A percentile compares a stretch with the other conserved stretches of the same genome.
phyloP scores from a whole-genome alignment of 2,329 filamentous ascomycete genomes.

The Ampelomyces quisqualis region DNA sequence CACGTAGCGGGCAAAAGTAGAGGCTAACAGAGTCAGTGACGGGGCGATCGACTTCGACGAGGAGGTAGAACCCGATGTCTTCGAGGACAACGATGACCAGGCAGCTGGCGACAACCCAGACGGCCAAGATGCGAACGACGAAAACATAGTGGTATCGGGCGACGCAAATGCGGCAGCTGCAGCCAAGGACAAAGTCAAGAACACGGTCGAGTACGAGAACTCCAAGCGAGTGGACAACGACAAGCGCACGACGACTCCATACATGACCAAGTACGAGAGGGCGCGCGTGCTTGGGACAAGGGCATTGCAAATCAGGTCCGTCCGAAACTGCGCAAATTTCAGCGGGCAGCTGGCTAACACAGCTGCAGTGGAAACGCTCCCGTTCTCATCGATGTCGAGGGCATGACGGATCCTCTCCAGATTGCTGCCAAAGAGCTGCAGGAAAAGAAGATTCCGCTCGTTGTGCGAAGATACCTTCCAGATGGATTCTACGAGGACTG shows the following conservation, averaged over 20 bases:
- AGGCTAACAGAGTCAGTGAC: constrained; percentile 33
- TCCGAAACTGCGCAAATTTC: not conserved
- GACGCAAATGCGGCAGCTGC: constrained; percentile 54
- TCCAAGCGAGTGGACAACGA: constrained; percentile 90
- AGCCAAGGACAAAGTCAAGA: constrained; percentile 48
- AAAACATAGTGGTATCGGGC: constrained; percentile 51
- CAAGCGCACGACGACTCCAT: constrained; percentile 88
- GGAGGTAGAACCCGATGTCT: constrained; percentile 64
- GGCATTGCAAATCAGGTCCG: constrained; percentile 91
- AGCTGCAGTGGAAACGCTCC: constrained; percentile 91
- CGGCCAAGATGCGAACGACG: constrained; percentile 32
- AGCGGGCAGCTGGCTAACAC: constrained; percentile 15
- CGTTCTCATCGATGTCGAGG: constrained; percentile 92
- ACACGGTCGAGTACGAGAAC: constrained; percentile 59
- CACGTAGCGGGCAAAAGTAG: not conserved
- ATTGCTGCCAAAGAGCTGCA: constrained; percentile 97
- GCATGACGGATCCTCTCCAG: constrained; percentile 94
- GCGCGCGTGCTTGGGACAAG: constrained; percentile 91
- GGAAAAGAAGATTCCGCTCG: constrained; percentile 97
- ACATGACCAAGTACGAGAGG: constrained; percentile 99
- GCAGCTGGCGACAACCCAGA: constrained; percentile 41
- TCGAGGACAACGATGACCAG: constrained; percentile 62
- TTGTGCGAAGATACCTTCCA: constrained; percentile 91
- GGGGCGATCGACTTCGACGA: constrained; percentile 56
- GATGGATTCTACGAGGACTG: constrained; percentile 99